Conservation (phyloP, 768 basidiomycete species). For the Psilocybe subaeruginosa region DNA sequence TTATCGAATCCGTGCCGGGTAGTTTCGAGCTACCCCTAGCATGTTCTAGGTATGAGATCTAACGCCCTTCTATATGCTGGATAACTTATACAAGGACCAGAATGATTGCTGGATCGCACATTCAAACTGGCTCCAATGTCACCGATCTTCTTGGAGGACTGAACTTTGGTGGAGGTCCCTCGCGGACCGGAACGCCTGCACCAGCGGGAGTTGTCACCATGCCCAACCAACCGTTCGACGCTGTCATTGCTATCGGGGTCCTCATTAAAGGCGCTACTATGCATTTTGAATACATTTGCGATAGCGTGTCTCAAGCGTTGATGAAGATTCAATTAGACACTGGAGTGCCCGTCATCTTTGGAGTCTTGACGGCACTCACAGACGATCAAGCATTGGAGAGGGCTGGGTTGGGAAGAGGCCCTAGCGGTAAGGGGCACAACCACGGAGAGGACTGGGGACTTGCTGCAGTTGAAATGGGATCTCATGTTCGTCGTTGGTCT, state of each 20-base stretch:
- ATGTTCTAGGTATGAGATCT: slow-evolving; percentile 68
- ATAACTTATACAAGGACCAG: slow-evolving; percentile 42
- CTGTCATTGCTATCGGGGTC: slow-evolving; percentile 96
- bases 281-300: slow-evolving; percentile 99
- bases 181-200: slow-evolving; percentile 58
- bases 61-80: slow-evolving; percentile 7
- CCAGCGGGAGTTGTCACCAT: slow-evolving; percentile 36
- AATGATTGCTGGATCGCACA: slow-evolving; percentile 85
- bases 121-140: slow-evolving; percentile 78
- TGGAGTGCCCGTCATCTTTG: slow-evolving; percentile 94
- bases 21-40: slow-evolving; percentile 94
- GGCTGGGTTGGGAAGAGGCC: slow-evolving; percentile 80
- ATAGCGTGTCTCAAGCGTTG: slow-evolving; percentile 89
- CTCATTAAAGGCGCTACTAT: slow-evolving; percentile 98
- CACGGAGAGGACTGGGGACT: slow-evolving; percentile 99
- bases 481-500: slow-evolving; percentile 64
- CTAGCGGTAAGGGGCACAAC: slow-evolving; percentile 80
- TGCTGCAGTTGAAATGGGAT: slow-evolving; percentile 94
- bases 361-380: slow-evolving; percentile 88
- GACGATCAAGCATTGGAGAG: slow-evolving; percentile 95
- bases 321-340: slow-evolving; percentile 96
- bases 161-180: slow-evolving; percentile 42
- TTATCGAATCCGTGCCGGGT: slow-evolving; percentile 90
- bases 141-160: slow-evolving; percentile 79
- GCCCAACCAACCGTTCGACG: slow-evolving; percentile 80